Percentiles rank a stretch among this genome's conserved stretches.
These are phyloP conservation scores for Alternaria ethzedia DNA, from an alignment of 2,329 filamentous ascomycete species.

Conservation along the genomic window DNA sequence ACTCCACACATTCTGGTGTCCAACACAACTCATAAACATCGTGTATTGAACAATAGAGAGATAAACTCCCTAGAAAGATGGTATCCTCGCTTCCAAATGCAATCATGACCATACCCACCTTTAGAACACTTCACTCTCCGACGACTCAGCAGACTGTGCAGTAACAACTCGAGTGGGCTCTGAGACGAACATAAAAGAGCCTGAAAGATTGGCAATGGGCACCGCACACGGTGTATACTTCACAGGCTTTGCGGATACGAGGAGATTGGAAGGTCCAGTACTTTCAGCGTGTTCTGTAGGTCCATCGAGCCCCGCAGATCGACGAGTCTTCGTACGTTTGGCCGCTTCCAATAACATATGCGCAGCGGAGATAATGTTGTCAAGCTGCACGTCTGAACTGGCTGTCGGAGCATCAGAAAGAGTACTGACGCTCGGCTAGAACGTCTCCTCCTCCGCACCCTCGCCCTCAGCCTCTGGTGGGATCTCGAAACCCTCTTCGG, in stretches of 20 bases:
- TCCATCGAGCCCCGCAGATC: neutral
- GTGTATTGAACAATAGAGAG: constrained; percentile 10
- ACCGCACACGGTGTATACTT: neutral
- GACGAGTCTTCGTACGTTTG: neutral
- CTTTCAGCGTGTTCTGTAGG: neutral
- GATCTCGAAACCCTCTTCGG: constrained; percentile 85
- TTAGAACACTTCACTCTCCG: constrained; percentile 18
- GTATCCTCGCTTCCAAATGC: constrained; percentile 46
- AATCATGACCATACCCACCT: constrained; percentile 23
- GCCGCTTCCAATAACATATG: constrained; percentile 7
- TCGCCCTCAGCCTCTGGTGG: constrained; percentile 79
- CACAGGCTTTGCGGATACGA: neutral
- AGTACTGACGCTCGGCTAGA: constrained; percentile 23
- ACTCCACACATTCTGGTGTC: too few species aligned
- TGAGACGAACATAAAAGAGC: neutral
- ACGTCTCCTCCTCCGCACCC: constrained; percentile 73
- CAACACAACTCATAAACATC: constrained; percentile 18
- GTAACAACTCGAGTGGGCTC: neutral
- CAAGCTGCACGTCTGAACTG: neutral
- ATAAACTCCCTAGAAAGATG: constrained; percentile 27
- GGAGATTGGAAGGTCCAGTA: neutral
- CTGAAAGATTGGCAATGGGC: neutral
- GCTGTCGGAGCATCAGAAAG: constrained; percentile 1
- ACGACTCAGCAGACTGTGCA: constrained; percentile 57
- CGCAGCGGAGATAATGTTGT: constrained; percentile 7